Base-by-base conservation (phyloP, 768 basidiomycete species). In the Amanita muscaria region DNA sequence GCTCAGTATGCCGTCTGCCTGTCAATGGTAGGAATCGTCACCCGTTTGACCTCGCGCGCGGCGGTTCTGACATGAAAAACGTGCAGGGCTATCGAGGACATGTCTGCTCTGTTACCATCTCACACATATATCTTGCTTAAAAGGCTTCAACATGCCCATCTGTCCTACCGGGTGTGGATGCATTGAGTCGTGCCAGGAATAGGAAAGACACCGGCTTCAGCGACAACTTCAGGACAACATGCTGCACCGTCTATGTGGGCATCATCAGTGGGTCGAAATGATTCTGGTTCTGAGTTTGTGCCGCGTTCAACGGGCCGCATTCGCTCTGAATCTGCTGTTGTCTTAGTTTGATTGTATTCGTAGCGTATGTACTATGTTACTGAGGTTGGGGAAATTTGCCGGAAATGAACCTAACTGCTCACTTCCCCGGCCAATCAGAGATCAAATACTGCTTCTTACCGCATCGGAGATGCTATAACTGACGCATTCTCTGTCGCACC, bases 111-210 rank as follows among this genome's bases (percentile, higher is more conserved):
- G 83, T 53, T 68, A 68, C 43, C 83, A 86, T 53, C 67, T 80
- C 6, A 75, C 76, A 0, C 84, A 86, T 52, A 59, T 83, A 50
- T 71, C 73, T 21, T 86, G 83, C 53, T 80, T 79, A 78, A 67
- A 64, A 41, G 63, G 55, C 4, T 65, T 74, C 15, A 66, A 71
- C 45, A 63, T 74, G 3, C 67, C 67, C 0, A 65, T 70, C 12
- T 86, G 83, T 46, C 73, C 79, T 4, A 72, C 80, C 4, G 83
- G 83, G 1, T 86, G 83, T 52, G 80, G 83, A 3, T 86, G 83
- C 56, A 63, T 64, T 30, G 45, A 22, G 16, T 18, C 10, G 29
- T 32, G 24, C 14, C 11, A 27, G 30, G 24, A 15, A 16, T 22
- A 14, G 41, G 19, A 19, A 36, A 9, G 15, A 18, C 10, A 16